phyloP scores from a whole-genome alignment of 805 yeast species.

The Teunomyces kruisii region DNA sequence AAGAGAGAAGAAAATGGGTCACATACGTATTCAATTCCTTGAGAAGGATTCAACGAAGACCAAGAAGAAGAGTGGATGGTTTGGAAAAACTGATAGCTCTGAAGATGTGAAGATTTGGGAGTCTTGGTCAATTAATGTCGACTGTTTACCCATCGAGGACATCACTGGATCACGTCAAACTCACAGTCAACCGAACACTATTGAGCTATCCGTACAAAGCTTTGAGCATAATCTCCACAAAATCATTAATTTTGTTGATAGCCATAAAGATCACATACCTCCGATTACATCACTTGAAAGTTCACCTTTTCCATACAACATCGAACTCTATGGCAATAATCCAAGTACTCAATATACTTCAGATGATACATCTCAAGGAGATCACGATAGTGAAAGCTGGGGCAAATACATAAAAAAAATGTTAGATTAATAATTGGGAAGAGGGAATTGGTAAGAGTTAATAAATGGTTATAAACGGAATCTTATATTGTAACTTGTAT shows the following conservation, averaged over 20 bases:
- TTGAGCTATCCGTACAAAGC: constrained; percentile 36
- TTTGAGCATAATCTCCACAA: constrained; percentile 42
- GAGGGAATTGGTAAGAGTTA: neutral
- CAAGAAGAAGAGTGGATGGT: constrained; percentile 55
- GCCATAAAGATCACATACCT: constrained; percentile 67
- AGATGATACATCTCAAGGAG: constrained; percentile 9
- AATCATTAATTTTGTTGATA: constrained; percentile 54
- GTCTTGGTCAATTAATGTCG: constrained; percentile 59
- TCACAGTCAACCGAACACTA: constrained; percentile 14
- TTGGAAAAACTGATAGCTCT: constrained; percentile 33
- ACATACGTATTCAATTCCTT: constrained; percentile 36
- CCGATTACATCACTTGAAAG: constrained; percentile 66
- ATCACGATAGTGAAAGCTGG: constrained; percentile 42
- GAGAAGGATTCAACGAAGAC: constrained; percentile 37
- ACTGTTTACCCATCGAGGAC: constrained; percentile 35
- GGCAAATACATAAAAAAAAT: constrained; percentile 30
- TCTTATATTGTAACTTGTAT: neutral
- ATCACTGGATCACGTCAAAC: constrained; percentile 7
- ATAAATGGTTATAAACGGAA: constrained; percentile 1
- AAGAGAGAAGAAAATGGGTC: constrained; percentile 25
- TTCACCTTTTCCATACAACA: constrained; percentile 58
- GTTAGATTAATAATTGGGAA: constrained; percentile 11
- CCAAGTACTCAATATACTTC: neutral
- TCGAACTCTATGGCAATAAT: constrained; percentile 20
- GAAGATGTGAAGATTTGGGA: constrained; percentile 64